Percentiles rank a stretch among this genome's conserved stretches.
These are phyloP conservation scores for Carex myosuroides DNA, from an alignment of 176 grass and related monocot genomes.

Conservation along the genomic window DNA sequence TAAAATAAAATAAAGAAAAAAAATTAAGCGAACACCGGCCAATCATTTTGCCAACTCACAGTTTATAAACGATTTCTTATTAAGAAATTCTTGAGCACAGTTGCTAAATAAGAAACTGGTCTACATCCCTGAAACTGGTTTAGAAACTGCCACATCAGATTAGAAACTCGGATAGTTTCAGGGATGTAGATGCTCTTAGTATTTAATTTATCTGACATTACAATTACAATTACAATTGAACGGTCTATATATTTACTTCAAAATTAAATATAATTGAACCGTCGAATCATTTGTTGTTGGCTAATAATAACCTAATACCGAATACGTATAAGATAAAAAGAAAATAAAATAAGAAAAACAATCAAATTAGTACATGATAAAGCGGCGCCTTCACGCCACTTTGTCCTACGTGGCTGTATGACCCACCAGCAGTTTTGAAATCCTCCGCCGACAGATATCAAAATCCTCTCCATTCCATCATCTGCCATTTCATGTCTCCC, in stretches of 20 bases:
- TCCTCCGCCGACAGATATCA: background rate
- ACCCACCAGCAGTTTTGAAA: background rate
- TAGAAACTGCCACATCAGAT: no score
- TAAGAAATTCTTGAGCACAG: no score
- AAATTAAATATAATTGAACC: background rate
- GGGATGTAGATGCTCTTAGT: no score
- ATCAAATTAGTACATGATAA: background rate
- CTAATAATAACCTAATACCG: background rate
- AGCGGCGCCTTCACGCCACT: background rate
- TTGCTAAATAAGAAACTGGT: no score
- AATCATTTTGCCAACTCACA: no score
- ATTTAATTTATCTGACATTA: background rate
- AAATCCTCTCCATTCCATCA: background rate
- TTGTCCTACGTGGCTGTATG: background rate
- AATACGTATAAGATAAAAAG: background rate
- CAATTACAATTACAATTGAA: slow-evolving; percentile 12
- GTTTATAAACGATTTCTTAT: no score
- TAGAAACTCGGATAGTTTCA: no score
- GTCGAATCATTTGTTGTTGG: slow-evolving; percentile 16
- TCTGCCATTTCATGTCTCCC: background rate
- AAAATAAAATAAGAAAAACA: no score
- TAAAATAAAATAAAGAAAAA: no score
- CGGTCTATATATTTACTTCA: no score
- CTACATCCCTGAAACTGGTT: no score
- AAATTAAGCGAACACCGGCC: no score